phyloP scores from a whole-genome alignment of 2,329 filamentous ascomycete species.

The Neocucurbitaria cava region DNA sequence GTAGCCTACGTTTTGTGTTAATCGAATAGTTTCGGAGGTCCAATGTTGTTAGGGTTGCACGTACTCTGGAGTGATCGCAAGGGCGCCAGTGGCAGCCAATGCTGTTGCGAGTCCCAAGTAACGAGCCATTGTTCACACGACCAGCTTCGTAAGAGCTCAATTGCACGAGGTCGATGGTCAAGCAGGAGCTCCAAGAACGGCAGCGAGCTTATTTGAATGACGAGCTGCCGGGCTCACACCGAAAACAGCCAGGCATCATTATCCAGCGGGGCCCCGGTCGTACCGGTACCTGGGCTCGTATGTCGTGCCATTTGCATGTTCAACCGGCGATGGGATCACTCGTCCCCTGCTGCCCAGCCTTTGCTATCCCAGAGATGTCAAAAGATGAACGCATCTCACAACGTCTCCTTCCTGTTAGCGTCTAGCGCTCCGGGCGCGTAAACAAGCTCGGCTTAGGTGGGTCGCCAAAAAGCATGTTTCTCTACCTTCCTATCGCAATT shows the following conservation, averaged over 20 bases:
- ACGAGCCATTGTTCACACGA: conserved; percentile 44
- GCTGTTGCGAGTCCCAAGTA: conserved; percentile 41
- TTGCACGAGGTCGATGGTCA: conserved; percentile 33
- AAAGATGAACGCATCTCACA: conserved; percentile 9
- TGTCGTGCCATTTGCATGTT: conserved; percentile 8
- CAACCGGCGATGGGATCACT: conserved; percentile 28
- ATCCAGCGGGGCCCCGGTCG: conserved; percentile 18
- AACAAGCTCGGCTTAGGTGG: conserved; percentile 34
- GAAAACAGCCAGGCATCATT: conserved; percentile 11
- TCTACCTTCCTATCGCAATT: conserved; percentile 23
- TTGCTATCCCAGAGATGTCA: conserved; percentile 15
- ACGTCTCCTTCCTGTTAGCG: conserved; percentile 31
- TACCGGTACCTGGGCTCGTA: conserved; percentile 19
- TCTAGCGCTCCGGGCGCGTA: conserved; percentile 21
- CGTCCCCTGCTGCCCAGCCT: conserved; percentile 7
- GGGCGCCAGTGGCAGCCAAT: conserved; percentile 42
- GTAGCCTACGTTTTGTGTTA: conserved; percentile 27
- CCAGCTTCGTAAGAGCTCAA: conserved; percentile 34
- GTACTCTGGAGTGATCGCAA: conserved; percentile 46
- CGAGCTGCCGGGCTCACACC: conserved; percentile 8
- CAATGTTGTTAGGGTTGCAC: conserved; percentile 5
- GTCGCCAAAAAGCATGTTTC: conserved; percentile 31
- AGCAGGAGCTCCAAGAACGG: conserved; percentile 17
- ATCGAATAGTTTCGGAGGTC: background rate
- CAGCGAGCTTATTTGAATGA: conserved; percentile 33